A percentile compares a stretch with the other conserved stretches of the same genome.
Evolutionary conservation across 2,329 filamentous ascomycete species (phyloP).

Genomic region (Stemphylium beticola): DNA sequence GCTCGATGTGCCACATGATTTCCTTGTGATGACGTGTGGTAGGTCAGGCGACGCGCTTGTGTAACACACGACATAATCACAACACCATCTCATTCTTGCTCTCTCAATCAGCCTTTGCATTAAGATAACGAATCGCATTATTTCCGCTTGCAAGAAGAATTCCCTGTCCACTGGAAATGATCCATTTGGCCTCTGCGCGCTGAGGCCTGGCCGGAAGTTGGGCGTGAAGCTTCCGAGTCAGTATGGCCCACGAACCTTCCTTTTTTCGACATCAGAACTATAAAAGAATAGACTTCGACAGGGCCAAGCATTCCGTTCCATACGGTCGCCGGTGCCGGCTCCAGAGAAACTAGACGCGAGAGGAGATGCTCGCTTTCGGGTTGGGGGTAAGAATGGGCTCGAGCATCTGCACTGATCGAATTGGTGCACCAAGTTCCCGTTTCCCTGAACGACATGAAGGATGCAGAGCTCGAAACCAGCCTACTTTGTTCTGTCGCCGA

Average conservation of each 20-base stretch:
- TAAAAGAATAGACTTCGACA: neutral
- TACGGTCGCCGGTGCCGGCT: too few relatives aligned
- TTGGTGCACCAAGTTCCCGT: too few relatives aligned
- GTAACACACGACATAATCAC: neutral
- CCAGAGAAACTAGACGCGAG: neutral
- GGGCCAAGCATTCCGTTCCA: neutral
- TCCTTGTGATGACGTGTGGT: neutral
- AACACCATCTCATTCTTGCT: neutral
- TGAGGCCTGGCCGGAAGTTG: too few relatives aligned
- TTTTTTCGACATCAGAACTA: neutral
- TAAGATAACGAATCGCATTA: neutral
- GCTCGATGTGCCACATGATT: neutral
- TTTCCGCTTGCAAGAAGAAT: too few relatives aligned
- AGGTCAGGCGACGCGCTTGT: conserved; percentile 5
- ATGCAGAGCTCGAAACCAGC: too few relatives aligned
- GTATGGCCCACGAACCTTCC: too few relatives aligned
- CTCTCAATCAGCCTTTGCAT: neutral
- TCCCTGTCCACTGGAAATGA: too few relatives aligned
- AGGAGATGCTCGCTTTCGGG: too few relatives aligned
- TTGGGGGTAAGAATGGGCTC: neutral
- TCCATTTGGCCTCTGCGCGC: too few relatives aligned
- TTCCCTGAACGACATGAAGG: too few relatives aligned
- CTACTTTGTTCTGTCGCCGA: too few relatives aligned
- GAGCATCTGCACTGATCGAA: neutral
- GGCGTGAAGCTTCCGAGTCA: too few relatives aligned